A percentile compares a stretch with the other conserved stretches of the same genome.
phyloP scores from a whole-genome alignment of 495 filamentous ascomycete genomes.

The Cudoniella acicularis region DNA sequence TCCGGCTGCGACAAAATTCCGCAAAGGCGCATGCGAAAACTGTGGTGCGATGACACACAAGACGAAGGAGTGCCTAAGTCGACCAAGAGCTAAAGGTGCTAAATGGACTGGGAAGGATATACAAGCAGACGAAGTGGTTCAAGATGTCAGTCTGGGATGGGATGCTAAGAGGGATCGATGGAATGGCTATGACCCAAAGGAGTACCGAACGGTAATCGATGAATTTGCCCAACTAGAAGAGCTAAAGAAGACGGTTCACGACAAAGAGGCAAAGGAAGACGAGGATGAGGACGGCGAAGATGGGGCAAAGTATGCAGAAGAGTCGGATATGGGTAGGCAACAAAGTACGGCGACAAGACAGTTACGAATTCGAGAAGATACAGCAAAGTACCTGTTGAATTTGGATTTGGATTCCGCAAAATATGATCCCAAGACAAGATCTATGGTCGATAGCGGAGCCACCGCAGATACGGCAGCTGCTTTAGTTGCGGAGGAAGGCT shows the following conservation, averaged over 20 bases:
- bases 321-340: slow-evolving; percentile 92
- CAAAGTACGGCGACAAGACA: slow-evolving; percentile 89
- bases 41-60: slow-evolving; percentile 97
- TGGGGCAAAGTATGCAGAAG: slow-evolving; percentile 80
- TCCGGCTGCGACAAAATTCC: slow-evolving; percentile 88
- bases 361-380: slow-evolving; percentile 90
- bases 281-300: slow-evolving; percentile 52
- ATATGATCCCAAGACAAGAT: slow-evolving; percentile 95
- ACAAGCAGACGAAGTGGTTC: slow-evolving; percentile 83
- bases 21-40: slow-evolving; percentile 97
- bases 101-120: slow-evolving; percentile 93
- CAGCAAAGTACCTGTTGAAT: slow-evolving; percentile 95
- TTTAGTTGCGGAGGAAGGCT: slow-evolving; percentile 91
- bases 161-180: slow-evolving; percentile 98
- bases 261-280: slow-evolving; percentile 36
- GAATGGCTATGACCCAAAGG: slow-evolving; percentile 90
- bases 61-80: slow-evolving; percentile 85
- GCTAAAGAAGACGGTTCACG: slow-evolving; percentile 56
- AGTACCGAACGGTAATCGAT: slow-evolving; percentile 80
- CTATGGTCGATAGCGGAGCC: slow-evolving; percentile 87
- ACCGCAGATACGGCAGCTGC: slow-evolving; percentile 78
- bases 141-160: slow-evolving; percentile 84
- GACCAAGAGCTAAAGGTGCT: slow-evolving; percentile 85
- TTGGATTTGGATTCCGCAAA: slow-evolving; percentile 94
- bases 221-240: slow-evolving; percentile 86